Evolutionary conservation across 805 yeast genomes (phyloP), one percentile per base, ranked within the genome.

Genomic region (Pichia phayaonensis): DNA sequence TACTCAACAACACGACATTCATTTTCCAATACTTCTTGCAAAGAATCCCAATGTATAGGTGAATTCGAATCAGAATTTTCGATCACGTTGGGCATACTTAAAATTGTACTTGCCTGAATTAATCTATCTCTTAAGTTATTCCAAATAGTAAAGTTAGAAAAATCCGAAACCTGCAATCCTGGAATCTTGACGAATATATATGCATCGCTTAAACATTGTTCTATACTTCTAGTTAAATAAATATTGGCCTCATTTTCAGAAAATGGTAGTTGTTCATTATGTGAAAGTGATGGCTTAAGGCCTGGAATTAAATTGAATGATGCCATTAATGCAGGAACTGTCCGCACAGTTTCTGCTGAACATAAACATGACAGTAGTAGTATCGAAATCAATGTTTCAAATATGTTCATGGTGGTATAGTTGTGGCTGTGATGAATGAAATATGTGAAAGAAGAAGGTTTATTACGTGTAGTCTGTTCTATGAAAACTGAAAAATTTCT

Each of bases 171-270:
- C 8, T 63, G 60, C 49, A 81, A 59, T 2, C 83, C 82, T 4
- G 84, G 84, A 49, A 76, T 75, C 53, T 74, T 70, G 2, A 81
- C 72, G 29, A 83, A 63, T 4, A 84, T 61, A 55, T 80, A 83
- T 0, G 83, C 79, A 61, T 81, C 77, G 11, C 83, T 74, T 2
- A 71, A 54, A 57, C 89, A 83, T 41, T 61, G 62, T 27, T 61
- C 64, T 3, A 66, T 44, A 3, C 58, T 55, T 27, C 60, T 47
- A 13, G 57, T 51, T 6, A 66, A 42, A 6, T 59, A 42, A 5
- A 46, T 23, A 18, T 50, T 48, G 3, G 61, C 59, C 46, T 68
- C 71, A 4, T 46, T 43, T 10, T 54, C 34, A 12, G 57, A 51
- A 52, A 64, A 68, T 11, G 70, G 70, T 15, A 57, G 43, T 48